phyloP scores from a whole-genome alignment of 495 filamentous ascomycete species.

The Neurospora intermedia region DNA sequence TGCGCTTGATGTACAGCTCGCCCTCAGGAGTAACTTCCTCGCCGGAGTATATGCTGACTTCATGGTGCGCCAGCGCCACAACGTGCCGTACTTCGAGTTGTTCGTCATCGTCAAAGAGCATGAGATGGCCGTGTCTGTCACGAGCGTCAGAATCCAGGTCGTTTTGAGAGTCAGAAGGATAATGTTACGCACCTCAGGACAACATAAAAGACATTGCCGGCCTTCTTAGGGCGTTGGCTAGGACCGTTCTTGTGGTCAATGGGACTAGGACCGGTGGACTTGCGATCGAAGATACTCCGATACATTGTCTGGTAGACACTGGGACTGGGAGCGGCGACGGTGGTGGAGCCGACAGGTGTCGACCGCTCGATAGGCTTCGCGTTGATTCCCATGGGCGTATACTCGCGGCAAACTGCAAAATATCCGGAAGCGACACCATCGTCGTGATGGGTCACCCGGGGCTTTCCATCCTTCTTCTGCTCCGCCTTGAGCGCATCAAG shows the following conservation, averaged over 20 bases:
- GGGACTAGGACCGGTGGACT: conserved; percentile 37
- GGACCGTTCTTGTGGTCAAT: conserved; percentile 34
- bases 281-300: conserved; percentile 86
- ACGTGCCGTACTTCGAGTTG: conserved; percentile 93
- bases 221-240: conserved; percentile 57
- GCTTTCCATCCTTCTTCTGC: conserved; percentile 33
- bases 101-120: conserved; percentile 86
- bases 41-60: conserved; percentile 76
- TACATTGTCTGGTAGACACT: conserved; percentile 99
- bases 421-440: conserved; percentile 85
- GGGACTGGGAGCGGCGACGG: conserved; percentile 61
- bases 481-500: conserved; percentile 33
- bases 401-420: conserved; percentile 91
- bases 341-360: conserved; percentile 63
- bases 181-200: conserved; percentile 57
- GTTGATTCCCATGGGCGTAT: conserved; percentile 79
- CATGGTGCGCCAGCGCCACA: conserved; percentile 79
- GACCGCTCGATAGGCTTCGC: conserved; percentile 84
- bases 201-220: conserved; percentile 88
- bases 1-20: conserved; percentile 90
- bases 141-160: conserved; percentile 4
- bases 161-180: not conserved
- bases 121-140: conserved; percentile 79
- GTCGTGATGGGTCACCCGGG: conserved; percentile 42
- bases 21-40: conserved; percentile 75